Evolutionary conservation across 306 rosid species (phyloP), one percentile per base, ranked within the genome.

Genomic region (Medicago lupulina): DNA sequence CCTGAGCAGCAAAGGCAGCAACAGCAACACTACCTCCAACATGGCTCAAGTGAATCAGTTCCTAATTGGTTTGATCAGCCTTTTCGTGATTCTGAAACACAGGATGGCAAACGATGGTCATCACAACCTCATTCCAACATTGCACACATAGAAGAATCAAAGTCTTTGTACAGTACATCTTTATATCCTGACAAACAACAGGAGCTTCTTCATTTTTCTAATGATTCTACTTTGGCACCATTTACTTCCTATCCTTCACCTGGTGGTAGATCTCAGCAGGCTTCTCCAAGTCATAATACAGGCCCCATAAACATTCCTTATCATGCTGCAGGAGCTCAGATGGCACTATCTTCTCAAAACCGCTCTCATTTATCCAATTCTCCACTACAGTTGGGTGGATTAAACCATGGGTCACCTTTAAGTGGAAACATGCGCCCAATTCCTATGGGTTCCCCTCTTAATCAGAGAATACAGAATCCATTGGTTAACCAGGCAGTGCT

Each of bases 1-100:
- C 96, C 99, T 71, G 99, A 92, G 63, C 98, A 87, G 82, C 94
- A 82, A 79, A 88, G 89, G 74, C 92, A 75, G 73, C 92, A 78
- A 61, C 96, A 83, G 44, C 87, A 76, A 34, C 85, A 76, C 43
- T 74, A 63, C 31, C 87, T 76, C 49, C 97, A 87, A 72, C 86
- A 85, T 63, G 73, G 76, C 79, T 80, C 93, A 36, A 86, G 90
- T 71, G 97, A 92, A 77, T 86, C 92, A 7, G 88, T 79, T 75
- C 77, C 79, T n/a, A 87, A 83, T 58, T 80, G 88, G 88, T 72
- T 77, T 61, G 88, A 87, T 71, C 85, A 75, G 76, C 79, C 70
- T 16, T 67, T 78, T n/a, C 81, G 73, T 82, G 87, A 76, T 17
- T 5, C 80, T 71, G 91, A 85, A 67, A 69, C 81, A 74, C 86